A percentile compares a stretch with the other conserved stretches of the same genome.
These are phyloP conservation scores for Aleurites moluccanus DNA, from an alignment of 441 rosid species.

Conservation along the genomic window DNA sequence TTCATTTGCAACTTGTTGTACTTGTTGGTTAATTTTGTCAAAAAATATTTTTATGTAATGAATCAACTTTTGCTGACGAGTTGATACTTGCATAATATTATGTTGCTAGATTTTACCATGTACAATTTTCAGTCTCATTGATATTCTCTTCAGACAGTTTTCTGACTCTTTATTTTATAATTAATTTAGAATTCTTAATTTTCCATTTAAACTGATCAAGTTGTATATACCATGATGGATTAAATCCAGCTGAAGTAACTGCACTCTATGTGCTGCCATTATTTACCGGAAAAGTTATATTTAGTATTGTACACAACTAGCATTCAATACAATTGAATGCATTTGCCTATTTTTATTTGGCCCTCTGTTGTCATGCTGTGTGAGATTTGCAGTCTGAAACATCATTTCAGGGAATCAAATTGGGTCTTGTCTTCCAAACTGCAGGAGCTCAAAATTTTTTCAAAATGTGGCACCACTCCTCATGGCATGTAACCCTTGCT, in stretches of 20 bases:
- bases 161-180: background rate
- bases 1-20: background rate
- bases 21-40: background rate
- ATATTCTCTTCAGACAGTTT: background rate
- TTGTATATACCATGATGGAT: constrained; percentile 1
- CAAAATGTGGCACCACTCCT: background rate
- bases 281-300: background rate
- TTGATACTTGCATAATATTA: background rate
- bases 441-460: background rate
- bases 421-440: background rate
- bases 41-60: background rate
- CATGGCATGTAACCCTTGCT: too few relatives aligned
- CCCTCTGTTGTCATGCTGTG: background rate
- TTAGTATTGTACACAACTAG: too few relatives aligned
- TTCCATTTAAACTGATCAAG: background rate
- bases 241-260: constrained; percentile 4
- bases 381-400: background rate
- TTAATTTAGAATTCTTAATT: background rate
- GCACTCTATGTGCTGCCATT: background rate
- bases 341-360: background rate
- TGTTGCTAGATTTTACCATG: constrained; percentile 9
- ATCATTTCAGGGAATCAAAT: background rate
- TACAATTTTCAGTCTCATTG: background rate
- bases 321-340: background rate
- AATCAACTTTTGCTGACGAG: background rate